Conservation (phyloP, 805 yeast species). For the Yarrowia bubula region DNA sequence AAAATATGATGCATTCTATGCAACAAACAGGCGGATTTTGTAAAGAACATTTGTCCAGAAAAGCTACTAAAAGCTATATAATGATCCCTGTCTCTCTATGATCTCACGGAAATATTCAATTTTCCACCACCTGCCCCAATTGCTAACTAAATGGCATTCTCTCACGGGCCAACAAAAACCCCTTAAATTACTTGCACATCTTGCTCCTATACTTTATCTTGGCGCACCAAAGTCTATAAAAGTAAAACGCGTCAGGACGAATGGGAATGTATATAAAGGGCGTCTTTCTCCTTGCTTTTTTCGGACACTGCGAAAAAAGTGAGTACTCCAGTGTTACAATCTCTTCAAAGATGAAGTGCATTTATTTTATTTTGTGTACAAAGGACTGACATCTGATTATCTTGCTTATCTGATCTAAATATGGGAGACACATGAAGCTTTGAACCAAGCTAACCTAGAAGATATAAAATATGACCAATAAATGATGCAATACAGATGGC, state of each 20-base stretch:
- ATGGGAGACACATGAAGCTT: not conserved
- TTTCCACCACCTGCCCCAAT: too few species aligned
- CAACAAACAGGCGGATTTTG: too few species aligned
- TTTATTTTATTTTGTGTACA: conserved; percentile 17
- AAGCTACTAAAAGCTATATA: too few species aligned
- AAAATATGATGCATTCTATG: too few species aligned
- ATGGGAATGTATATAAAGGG: not conserved
- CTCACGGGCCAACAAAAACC: not conserved
- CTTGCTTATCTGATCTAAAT: not conserved
- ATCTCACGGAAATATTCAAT: too few species aligned
- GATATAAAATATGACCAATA: not conserved
- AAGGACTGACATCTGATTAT: conserved; percentile 21
- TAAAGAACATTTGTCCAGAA: too few species aligned
- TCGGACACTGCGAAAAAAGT: not conserved
- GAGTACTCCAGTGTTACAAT: not conserved
- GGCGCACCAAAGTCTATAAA: conserved; percentile 15
- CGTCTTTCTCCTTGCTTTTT: not conserved
- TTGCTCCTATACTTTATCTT: conserved; percentile 17
- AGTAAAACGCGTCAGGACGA: too few species aligned
- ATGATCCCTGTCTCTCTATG: too few species aligned
- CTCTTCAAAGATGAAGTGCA: conserved; percentile 10
- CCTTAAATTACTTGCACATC: not conserved
- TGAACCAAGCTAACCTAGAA: not conserved
- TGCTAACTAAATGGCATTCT: too few species aligned
- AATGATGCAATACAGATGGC: not conserved